Percentiles rank a stretch among this genome's conserved stretches.
phyloP scores from a whole-genome alignment of 441 rosid genomes.

The Dalechampia spathulata region DNA sequence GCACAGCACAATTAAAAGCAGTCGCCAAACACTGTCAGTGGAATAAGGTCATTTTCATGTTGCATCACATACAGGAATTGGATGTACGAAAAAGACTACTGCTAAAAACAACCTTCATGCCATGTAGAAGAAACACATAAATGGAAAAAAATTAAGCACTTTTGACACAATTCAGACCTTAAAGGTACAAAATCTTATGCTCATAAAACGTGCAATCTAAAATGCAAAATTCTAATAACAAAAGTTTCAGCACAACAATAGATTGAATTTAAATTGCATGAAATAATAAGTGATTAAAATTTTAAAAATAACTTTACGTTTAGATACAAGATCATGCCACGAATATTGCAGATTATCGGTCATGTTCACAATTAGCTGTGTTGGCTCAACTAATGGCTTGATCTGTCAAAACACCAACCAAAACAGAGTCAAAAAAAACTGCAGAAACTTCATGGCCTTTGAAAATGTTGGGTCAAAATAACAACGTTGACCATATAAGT shows the following conservation, averaged over 20 bases:
- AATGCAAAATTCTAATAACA: background rate
- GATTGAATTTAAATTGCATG: background rate
- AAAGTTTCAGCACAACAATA: background rate
- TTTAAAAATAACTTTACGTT: conserved; percentile 39
- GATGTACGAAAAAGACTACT: background rate
- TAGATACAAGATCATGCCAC: conserved; percentile 97
- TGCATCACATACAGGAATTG: background rate
- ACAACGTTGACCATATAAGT: too few relatives aligned
- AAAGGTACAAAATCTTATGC: background rate
- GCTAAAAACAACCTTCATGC: background rate
- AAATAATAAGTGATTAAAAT: too few relatives aligned
- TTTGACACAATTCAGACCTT: background rate
- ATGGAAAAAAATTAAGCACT: background rate
- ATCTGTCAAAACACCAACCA: conserved; percentile 48
- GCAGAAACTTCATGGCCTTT: too few relatives aligned
- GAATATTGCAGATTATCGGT: conserved; percentile 52
- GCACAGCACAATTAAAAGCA: background rate
- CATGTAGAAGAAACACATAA: background rate
- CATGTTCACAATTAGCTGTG: conserved; percentile 46
- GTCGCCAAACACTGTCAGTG: background rate
- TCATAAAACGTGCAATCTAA: background rate
- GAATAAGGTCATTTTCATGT: background rate
- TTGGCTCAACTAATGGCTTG: conserved; percentile 79
- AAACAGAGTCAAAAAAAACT: conserved; percentile 10
- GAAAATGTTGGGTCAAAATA: too few relatives aligned